Base-by-base conservation (phyloP, 1,139 yeast species). In the Hansenula anomala region DNA sequence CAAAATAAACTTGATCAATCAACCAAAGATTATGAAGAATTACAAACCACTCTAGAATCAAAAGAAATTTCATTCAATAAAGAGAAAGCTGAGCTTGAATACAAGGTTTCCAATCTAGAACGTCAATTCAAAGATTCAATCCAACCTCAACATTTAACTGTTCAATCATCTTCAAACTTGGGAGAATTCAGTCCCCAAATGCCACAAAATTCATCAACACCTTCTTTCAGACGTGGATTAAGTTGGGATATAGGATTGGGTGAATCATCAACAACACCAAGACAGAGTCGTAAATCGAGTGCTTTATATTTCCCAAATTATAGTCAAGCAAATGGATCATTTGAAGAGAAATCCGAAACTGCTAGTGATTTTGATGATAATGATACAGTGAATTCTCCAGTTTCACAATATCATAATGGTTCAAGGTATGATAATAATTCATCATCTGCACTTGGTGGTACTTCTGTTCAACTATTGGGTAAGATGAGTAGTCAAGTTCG, bases 401-500 rank as follows among this genome's bases (percentile, higher is more conserved):
- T 41, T 1, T 41, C 48, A 2, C 36, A 36, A 18, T 36, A 26
- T 28, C 32, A 42, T 18, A 28, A 36, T 32, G 40, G 43, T 23
- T 38, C 41, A 18, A 42, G 48, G 35, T 39, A 34, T 31, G 55
- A 54, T 15, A 49, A 47, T 24, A 40, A 48, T 5, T 54, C 61
- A 3, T 47, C 48, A 6, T 36, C 41, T 2, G 47, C 55, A 3
- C 44, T 55, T 11, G 59, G 58, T 8, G 66, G 66, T 2, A 58
- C 68, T 3, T 67, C 73, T 36, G 70, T 81, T 35, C 95, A 85
- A 54, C 57, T 87, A 26, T 72, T 87, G 31, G 80, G 83, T 46
- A 81, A 82, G 49, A 72, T 88, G 74, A 74, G 88, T 37, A 67
- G 86, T 1, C 87, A 80, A 36, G 78, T 90, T 17, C 73, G 96